These are phyloP conservation scores for Penicillium expansum DNA, from an alignment of 2,329 filamentous ascomycete species.

Conservation along the genomic window DNA sequence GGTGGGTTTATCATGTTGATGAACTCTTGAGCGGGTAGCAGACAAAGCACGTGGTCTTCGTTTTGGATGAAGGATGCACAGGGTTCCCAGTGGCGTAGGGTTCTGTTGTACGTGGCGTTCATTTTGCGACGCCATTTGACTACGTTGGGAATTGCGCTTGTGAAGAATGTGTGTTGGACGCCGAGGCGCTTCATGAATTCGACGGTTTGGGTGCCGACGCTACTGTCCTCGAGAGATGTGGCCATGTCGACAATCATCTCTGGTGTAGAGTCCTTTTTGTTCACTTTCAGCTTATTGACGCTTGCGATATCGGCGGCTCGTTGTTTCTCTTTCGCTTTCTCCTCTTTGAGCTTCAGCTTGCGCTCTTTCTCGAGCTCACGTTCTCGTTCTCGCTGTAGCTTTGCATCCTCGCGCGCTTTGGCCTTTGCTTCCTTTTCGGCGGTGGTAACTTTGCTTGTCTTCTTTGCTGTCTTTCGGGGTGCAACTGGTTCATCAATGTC, in stretches of 20 bases:
- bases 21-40: slow-evolving; percentile 64
- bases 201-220: slow-evolving; percentile 43
- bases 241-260: slow-evolving; percentile 78
- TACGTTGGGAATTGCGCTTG: slow-evolving; percentile 47
- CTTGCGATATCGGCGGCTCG: slow-evolving; percentile 64
- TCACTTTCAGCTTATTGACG: slow-evolving; percentile 68
- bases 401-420: slow-evolving; percentile 51
- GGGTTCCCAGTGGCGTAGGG: slow-evolving; percentile 64
- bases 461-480: slow-evolving; percentile 43
- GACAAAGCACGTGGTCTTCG: slow-evolving; percentile 62
- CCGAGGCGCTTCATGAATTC: slow-evolving; percentile 44
- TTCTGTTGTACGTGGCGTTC: slow-evolving; percentile 60
- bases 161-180: slow-evolving; percentile 43
- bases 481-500: slow-evolving; percentile 49
- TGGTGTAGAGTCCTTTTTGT: slow-evolving; percentile 68
- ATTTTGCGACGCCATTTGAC: slow-evolving; percentile 70
- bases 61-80: slow-evolving; percentile 47
- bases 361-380: slow-evolving; percentile 56
- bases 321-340: slow-evolving; percentile 63
- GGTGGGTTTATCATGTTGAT: slow-evolving; percentile 56
- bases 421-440: slow-evolving; percentile 48
- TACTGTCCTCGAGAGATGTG: slow-evolving; percentile 50
- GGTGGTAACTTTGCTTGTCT: slow-evolving; percentile 31
- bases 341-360: slow-evolving; percentile 49
- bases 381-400: slow-evolving; percentile 52